Percentiles rank a stretch among this genome's conserved stretches.
Evolutionary conservation across 352 stramenopile genomes (phyloP).

Genomic region (Pythium volutum): DNA sequence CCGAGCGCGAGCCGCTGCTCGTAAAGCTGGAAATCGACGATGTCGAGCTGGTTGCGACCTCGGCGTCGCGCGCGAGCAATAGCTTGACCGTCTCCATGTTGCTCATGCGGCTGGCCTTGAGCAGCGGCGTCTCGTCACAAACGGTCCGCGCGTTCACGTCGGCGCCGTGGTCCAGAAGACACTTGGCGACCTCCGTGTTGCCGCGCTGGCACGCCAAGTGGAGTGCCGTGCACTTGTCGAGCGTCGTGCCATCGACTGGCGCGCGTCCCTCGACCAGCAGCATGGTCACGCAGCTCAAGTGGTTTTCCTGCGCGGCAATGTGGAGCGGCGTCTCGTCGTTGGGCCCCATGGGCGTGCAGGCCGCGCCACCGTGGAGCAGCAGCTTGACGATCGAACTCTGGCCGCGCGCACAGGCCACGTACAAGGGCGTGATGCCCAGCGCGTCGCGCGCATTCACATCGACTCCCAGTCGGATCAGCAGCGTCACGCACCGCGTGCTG

Average conservation of each 20-base stretch:
- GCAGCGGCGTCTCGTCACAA: constrained; percentile 60
- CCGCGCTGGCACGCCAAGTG: constrained; percentile 77
- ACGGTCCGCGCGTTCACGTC: constrained; percentile 62
- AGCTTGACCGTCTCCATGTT: constrained; percentile 78
- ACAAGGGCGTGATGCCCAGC: constrained; percentile 66
- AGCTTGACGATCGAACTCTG: constrained; percentile 56
- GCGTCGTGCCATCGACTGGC: constrained; percentile 51
- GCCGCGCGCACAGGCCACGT: constrained; percentile 71
- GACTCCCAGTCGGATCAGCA: constrained; percentile 57
- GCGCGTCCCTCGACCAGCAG: constrained; percentile 48
- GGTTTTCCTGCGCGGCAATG: constrained; percentile 81
- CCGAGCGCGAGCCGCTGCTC: background rate
- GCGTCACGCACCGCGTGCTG: constrained; percentile 49
- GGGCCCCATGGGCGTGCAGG: constrained; percentile 51
- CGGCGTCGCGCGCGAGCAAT: constrained; percentile 49
- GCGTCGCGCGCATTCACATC: constrained; percentile 64
- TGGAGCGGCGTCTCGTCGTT: constrained; percentile 76
- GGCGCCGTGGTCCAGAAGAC: constrained; percentile 64
- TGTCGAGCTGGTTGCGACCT: constrained; percentile 17
- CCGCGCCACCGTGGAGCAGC: constrained; percentile 55
- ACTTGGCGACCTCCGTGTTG: constrained; percentile 66
- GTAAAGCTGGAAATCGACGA: constrained; percentile 16
- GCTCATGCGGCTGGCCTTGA: constrained; percentile 83
- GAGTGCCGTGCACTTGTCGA: constrained; percentile 63
- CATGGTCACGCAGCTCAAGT: constrained; percentile 61